Percentiles rank a stretch among this genome's conserved stretches.
Conservation (phyloP, 805 yeast species). For the Kluyveromyces starmeri region DNA sequence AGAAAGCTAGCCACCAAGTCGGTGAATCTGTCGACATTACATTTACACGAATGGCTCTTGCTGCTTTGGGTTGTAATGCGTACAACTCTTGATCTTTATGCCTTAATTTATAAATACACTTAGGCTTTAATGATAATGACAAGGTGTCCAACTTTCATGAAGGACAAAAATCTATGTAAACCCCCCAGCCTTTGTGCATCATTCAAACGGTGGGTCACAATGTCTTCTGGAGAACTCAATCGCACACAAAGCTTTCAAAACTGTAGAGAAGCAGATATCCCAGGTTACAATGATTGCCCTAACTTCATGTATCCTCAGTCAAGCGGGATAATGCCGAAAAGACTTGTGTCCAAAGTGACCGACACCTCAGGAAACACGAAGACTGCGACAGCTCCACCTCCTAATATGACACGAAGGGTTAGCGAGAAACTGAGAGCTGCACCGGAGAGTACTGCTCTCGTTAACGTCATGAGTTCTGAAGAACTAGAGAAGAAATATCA, state of each 20-base stretch:
- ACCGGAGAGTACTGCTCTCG: constrained; percentile 1
- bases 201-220: too few species aligned
- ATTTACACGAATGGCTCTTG: too few species aligned
- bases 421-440: constrained; percentile 4
- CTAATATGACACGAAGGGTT: constrained; percentile 8
- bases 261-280: constrained; percentile 33
- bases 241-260: constrained; percentile 30
- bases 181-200: too few species aligned
- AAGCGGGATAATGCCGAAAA: constrained; percentile 7
- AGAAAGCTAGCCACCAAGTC: too few species aligned
- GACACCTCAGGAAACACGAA: constrained; percentile 18
- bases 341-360: constrained; percentile 8
- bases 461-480: constrained; percentile 6
- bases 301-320: constrained; percentile 21
- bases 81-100: too few species aligned
- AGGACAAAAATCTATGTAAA: too few species aligned
- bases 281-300: constrained; percentile 39
- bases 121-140: too few species aligned
- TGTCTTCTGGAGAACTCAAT: background rate
- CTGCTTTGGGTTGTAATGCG: too few species aligned
- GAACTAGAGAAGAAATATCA: constrained; percentile 19
- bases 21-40: too few species aligned
- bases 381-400: constrained; percentile 17
- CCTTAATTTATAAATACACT: too few species aligned
- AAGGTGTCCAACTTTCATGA: too few species aligned